These are phyloP conservation scores for Hippophae tibetana DNA, from an alignment of 306 rosid species.

Conservation along the genomic window DNA sequence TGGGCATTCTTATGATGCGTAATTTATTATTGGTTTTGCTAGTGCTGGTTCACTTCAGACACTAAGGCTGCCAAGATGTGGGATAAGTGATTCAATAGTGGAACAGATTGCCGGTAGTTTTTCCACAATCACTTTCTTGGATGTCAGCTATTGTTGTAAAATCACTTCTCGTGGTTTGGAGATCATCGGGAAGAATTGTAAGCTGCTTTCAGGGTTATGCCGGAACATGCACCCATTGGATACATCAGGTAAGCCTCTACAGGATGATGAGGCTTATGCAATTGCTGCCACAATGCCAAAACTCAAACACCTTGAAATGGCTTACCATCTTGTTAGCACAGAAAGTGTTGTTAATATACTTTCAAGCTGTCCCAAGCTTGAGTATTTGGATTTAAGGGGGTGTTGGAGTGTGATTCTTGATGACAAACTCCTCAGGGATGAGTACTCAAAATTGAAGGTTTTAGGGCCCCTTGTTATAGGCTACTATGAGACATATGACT, in stretches of 20 bases:
- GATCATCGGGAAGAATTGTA: conserved; percentile 84
- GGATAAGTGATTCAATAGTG: conserved; percentile 47
- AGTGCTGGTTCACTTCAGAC: conserved; percentile 84
- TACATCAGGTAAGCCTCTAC: conserved; percentile 61
- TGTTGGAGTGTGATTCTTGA: conserved; percentile 86
- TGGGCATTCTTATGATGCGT: conserved; percentile 4
- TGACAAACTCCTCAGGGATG: conserved; percentile 38
- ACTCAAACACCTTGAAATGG: conserved; percentile 90
- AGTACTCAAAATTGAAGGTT: conserved; percentile 56
- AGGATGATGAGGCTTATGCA: conserved; percentile 77
- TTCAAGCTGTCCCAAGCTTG: conserved; percentile 59
- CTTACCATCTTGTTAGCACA: conserved; percentile 65
- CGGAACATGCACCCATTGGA: conserved; percentile 90
- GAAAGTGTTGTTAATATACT: conserved; percentile 53
- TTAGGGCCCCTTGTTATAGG: conserved; percentile 73
- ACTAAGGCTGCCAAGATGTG: conserved; percentile 63
- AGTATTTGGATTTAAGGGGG: conserved; percentile 77
- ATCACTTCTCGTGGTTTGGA: conserved; percentile 53
- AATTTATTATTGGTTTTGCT: conserved; percentile 26
- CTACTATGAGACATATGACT: conserved; percentile 46
- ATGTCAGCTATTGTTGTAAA: conserved; percentile 84
- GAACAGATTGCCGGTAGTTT: conserved; percentile 65
- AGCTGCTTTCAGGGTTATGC: conserved; percentile 54
- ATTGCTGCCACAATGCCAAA: conserved; percentile 92
- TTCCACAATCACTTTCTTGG: conserved; percentile 69